Evolutionary conservation across 129 eudicot genomes (phyloP), one percentile per base, ranked within the genome.

Genomic region (Mikania micrantha): DNA sequence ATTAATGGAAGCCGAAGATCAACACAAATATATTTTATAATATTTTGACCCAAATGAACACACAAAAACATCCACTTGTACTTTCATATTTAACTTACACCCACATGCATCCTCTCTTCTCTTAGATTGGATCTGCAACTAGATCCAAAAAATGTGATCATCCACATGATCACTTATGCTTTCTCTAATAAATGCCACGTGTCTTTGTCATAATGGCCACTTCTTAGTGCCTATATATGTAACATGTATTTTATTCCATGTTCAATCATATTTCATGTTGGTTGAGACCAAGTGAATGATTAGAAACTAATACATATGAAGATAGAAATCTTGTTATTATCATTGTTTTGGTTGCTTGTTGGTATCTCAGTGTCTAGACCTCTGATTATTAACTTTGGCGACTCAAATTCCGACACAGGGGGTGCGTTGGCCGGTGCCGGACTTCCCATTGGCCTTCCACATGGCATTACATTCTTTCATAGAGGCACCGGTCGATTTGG

Each of bases 381-480:
- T 20, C 17, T 72, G 13, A 60, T 78, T 19, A 58, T 78, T 8
- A 78, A 78, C 82, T 78, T 78, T 39, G 82, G 82, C 19, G 82
- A 72, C 16, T 78, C 82, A 38, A 78, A 78, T 66, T 78, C 82
- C 12, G 82, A 78, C 57, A 78, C 82, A 2, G 82, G 82, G 13
- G 82, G 82, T 9, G 74, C 72, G 39, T 66, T 78, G 15, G 82
- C 82, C 10, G 82, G 82, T 31, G 70, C 74, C 45, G 82, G 82
- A 15, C 82, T 78, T 29, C 82, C 78, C 64, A 78, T 78, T 48
- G 82, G 78, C 64, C 82, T 78, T 36, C 82, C 82, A 52, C 82
- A 78, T 38, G 82, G 82, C 78, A 59, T 72, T 49, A 78, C 82
- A 19, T 78, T 78, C 70, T 78, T 78, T 66, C 78, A 78, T 53